These are phyloP conservation scores for Scheffersomyces titani DNA, from an alignment of 1,139 yeast species.

Conservation along the genomic window DNA sequence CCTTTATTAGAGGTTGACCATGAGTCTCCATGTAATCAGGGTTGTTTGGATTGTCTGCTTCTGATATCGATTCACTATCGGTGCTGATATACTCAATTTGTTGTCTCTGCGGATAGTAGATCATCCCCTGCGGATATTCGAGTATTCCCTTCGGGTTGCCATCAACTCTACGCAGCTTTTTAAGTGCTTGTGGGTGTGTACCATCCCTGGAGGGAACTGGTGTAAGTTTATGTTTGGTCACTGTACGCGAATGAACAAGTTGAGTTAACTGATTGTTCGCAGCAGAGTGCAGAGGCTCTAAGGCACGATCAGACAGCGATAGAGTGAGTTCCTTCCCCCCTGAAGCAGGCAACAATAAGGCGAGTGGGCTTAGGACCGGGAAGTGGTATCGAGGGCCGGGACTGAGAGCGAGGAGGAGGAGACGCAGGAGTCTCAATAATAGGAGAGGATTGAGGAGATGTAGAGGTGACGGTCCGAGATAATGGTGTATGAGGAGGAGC, in stretches of 20 bases:
- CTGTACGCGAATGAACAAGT: neutral
- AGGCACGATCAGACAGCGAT: neutral
- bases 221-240: neutral
- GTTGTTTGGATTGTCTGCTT: neutral
- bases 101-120: neutral
- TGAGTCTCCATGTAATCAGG: neutral
- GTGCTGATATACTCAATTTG: neutral
- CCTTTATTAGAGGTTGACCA: neutral
- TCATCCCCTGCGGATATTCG: no score
- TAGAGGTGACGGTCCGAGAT: neutral
- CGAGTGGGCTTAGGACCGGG: no score
- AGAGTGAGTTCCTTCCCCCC: neutral
- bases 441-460: neutral
- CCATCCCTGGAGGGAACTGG: neutral
- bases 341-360: neutral
- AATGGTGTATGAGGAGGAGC: no score
- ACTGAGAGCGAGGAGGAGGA: no score
- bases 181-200: neutral
- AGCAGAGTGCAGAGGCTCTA: neutral
- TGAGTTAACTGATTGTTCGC: neutral
- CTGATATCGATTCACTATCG: no score
- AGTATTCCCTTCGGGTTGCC: neutral
- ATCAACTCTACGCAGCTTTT: no score
- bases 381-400: no score
- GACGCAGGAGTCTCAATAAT: neutral